phyloP scores from a whole-genome alignment of 768 basidiomycete species.

The Kwoniella dendrophila region DNA sequence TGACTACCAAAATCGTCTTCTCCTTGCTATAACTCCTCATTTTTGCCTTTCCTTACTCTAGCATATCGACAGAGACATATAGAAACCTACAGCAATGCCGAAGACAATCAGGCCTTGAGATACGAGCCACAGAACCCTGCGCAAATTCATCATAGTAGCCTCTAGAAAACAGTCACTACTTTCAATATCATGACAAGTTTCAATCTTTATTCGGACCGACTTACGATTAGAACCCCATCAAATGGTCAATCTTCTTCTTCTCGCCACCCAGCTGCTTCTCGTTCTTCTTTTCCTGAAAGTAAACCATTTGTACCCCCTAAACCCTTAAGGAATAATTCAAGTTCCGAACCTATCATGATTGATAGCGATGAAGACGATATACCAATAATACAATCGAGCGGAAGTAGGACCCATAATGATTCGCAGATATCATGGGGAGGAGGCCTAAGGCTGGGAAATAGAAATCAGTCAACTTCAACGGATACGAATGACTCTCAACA shows the following conservation, averaged over 20 bases:
- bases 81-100: too few species aligned
- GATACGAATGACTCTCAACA: background rate
- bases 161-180: background rate
- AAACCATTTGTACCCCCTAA: background rate
- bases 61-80: too few species aligned
- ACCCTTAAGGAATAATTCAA: background rate
- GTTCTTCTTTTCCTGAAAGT: background rate
- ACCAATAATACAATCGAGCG: background rate
- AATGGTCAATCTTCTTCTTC: background rate
- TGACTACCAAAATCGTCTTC: too few species aligned
- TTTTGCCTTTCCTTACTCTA: too few species aligned
- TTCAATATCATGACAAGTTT: background rate
- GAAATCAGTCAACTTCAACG: too few species aligned
- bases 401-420: background rate
- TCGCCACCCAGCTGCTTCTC: constrained; percentile 3
- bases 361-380: constrained; percentile 28
- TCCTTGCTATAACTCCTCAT: too few species aligned
- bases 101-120: too few species aligned
- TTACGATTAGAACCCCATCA: background rate
- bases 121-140: too few species aligned
- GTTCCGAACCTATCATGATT: constrained; percentile 17
- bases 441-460: background rate
- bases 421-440: background rate
- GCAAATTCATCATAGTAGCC: too few species aligned
- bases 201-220: background rate